These are phyloP conservation scores for Bodo saltans DNA, from an alignment of 78 protist genomes.

Conservation along the genomic window DNA sequence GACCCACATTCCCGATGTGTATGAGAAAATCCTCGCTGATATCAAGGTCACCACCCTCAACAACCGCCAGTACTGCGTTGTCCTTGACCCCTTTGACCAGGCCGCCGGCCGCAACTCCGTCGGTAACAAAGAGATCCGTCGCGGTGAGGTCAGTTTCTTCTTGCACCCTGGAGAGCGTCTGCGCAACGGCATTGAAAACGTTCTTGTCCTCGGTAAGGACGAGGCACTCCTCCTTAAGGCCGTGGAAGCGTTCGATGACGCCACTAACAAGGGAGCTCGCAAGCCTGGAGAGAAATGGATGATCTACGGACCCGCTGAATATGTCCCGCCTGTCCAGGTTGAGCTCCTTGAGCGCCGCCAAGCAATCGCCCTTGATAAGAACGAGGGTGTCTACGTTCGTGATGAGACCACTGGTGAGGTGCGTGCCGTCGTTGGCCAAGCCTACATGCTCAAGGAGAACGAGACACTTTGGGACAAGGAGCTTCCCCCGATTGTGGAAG, in stretches of 20 bases:
- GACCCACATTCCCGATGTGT: conserved; percentile 64
- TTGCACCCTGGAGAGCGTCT: conserved; percentile 76
- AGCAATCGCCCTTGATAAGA: conserved; percentile 83
- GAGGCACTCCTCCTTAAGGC: conserved; percentile 80
- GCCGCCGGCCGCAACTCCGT: conserved; percentile 47
- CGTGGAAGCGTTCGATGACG: conserved; percentile 58
- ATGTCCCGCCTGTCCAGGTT: conserved; percentile 77
- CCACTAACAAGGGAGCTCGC: conserved; percentile 5
- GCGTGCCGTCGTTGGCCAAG: conserved; percentile 48
- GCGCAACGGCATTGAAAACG: conserved; percentile 51
- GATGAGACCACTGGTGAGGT: conserved; percentile 77
- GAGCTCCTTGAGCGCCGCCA: conserved; percentile 67
- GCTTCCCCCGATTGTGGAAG: conserved; percentile 74
- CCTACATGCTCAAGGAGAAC: conserved; percentile 76
- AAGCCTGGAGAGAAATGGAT: conserved; percentile 88
- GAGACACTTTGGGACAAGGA: conserved; percentile 84
- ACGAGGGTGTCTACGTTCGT: conserved; percentile 86
- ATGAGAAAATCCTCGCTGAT: conserved; percentile 55
- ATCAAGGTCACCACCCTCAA: conserved; percentile 56
- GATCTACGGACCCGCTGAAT: conserved; percentile 81
- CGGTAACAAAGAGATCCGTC: conserved; percentile 54
- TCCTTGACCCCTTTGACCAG: conserved; percentile 55
- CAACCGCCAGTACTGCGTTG: conserved; percentile 76
- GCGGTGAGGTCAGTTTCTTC: conserved; percentile 72
- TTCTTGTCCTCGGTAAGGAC: conserved; percentile 69